Percentiles rank a stretch among this genome's conserved stretches.
phyloP scores from a whole-genome alignment of 768 basidiomycete genomes.

The Rubroboletus pulcherrimus region DNA sequence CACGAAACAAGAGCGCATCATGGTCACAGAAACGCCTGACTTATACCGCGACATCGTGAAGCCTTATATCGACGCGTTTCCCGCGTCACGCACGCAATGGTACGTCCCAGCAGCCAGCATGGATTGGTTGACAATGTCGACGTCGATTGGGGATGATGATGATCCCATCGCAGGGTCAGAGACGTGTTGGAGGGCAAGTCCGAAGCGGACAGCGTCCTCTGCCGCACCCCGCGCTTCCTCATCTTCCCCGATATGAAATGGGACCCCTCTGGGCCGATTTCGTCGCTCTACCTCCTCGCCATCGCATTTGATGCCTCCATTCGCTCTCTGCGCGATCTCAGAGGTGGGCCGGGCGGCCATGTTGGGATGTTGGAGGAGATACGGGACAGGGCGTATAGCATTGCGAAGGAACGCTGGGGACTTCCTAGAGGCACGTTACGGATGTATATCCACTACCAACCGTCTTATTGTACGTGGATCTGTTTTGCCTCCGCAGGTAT shows the following conservation, averaged over 20 bases:
- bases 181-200: constrained; percentile 76
- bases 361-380: constrained; percentile 66
- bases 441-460: constrained; percentile 92
- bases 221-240: constrained; percentile 59
- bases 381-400: constrained; percentile 45
- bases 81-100: constrained; percentile 79
- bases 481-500: not conserved
- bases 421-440: constrained; percentile 59
- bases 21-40: constrained; percentile 82
- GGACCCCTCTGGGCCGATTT: constrained; percentile 65
- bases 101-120: constrained; percentile 23
- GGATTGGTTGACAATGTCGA: not conserved
- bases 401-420: constrained; percentile 64
- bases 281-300: constrained; percentile 82
- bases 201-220: constrained; percentile 72
- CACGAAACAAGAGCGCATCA: constrained; percentile 60
- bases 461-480: constrained; percentile 75
- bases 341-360: constrained; percentile 44
- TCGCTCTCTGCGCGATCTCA: constrained; percentile 72
- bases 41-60: constrained; percentile 65
- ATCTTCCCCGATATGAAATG: constrained; percentile 97
- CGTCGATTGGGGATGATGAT: no score
- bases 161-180: constrained; percentile 58
- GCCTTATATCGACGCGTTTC: constrained; percentile 78
- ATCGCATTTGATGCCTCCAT: constrained; percentile 62